Evolutionary conservation across 306 rosid genomes (phyloP), one percentile per base, ranked within the genome.

Genomic region (Cucurbita ficifolia): DNA sequence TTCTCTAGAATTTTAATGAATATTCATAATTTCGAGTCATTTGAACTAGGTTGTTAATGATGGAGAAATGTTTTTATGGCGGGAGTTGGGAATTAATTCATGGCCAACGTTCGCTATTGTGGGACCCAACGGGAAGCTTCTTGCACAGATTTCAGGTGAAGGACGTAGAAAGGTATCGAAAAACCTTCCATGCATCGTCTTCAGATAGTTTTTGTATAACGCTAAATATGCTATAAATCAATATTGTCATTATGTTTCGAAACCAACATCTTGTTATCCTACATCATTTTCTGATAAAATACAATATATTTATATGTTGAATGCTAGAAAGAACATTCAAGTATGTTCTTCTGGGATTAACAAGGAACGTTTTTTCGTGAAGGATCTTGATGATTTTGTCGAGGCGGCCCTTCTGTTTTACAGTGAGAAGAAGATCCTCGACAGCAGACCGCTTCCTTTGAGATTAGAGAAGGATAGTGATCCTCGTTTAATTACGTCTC

Each of bases 51-150:
- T 93, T 74, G 98, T 90, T 79, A 93, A 93, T 80, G 98, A 93
- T 75, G 96, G 96, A 72, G 96, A 93, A 58, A 93, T 93, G 98
- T 87, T 77, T 75, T 85, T 93, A 73, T 93, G 98, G 98, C 82
- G 90, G 81, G 88, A 86, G 53, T 87, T 93, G 75, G 98, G 98
- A 51, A 80, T 93, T 78, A 93, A 75, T 86, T 93, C 97, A 59
- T 93, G 98, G 98, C 97, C 98, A 76, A 93, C 98, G 35, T 90
- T 93, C 81, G 94, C 98, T 76, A 53, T 93, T 67, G 80, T 93
- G 75, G 90, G 90, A 51, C 98, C 98, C 42, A 79, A 79, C 42
- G 96, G 98, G 68, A 90, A 91, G 82, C 90, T 93, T 78, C 87
- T 93, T 77, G 97, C 92, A 49, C 98, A 90, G 74, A 77, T 90